These are phyloP conservation scores for Phytophthora citrophthora DNA, from an alignment of 352 stramenopile genomes.

Conservation along the genomic window DNA sequence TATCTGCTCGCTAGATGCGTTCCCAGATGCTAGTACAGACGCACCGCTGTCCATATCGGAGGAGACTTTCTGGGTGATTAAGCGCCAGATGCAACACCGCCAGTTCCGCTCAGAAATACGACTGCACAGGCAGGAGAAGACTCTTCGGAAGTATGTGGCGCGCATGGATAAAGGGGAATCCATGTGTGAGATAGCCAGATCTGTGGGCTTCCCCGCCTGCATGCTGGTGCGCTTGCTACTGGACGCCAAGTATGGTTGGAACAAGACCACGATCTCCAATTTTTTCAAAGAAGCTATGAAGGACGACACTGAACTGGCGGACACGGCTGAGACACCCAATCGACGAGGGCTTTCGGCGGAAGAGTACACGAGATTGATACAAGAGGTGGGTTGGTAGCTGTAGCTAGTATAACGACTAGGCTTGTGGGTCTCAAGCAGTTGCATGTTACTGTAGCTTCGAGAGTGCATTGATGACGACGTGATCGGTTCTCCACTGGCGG, in stretches of 20 bases:
- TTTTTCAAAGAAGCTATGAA: slow-evolving; percentile 62
- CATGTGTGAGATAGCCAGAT: slow-evolving; percentile 48
- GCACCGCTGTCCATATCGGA: slow-evolving; percentile 46
- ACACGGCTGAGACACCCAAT: not conserved
- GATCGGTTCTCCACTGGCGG: slow-evolving; percentile 79
- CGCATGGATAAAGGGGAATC: slow-evolving; percentile 40
- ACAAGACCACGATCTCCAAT: slow-evolving; percentile 72
- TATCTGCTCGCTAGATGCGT: slow-evolving; percentile 54
- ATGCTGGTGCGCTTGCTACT: slow-evolving; percentile 73
- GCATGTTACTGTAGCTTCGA: slow-evolving; percentile 44
- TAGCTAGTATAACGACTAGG: not conserved
- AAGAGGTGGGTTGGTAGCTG: slow-evolving; percentile 32
- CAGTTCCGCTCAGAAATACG: slow-evolving; percentile 51
- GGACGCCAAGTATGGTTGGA: slow-evolving; percentile 59
- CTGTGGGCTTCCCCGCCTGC: slow-evolving; percentile 66
- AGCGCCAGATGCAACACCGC: slow-evolving; percentile 58
- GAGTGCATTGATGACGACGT: slow-evolving; percentile 74
- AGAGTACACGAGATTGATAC: slow-evolving; percentile 39
- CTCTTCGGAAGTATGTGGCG: slow-evolving; percentile 56
- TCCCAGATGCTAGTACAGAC: slow-evolving; percentile 14
- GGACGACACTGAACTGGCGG: slow-evolving; percentile 20
- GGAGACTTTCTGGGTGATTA: slow-evolving; percentile 64
- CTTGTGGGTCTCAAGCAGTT: not conserved
- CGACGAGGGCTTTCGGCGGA: slow-evolving; percentile 31
- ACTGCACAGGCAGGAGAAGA: slow-evolving; percentile 66